A percentile compares a stretch with the other conserved stretches of the same genome.
These are phyloP conservation scores for Zizania latifolia DNA, from an alignment of 176 grass and related monocot species.

Conservation along the genomic window DNA sequence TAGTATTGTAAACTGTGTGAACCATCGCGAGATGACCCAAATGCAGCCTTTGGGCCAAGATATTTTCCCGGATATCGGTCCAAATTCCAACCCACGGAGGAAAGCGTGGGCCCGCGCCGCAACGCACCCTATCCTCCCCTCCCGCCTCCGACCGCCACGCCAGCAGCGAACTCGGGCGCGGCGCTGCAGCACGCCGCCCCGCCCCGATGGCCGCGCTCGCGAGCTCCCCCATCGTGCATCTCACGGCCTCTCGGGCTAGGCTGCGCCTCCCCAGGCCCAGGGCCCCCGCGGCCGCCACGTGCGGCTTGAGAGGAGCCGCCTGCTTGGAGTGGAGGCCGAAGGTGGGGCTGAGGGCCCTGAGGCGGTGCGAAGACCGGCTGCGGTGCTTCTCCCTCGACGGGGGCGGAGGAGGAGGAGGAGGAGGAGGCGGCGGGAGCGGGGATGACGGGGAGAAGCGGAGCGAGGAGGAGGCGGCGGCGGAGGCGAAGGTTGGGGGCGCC, in stretches of 20 bases:
- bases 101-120: not conserved
- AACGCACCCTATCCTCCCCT: constrained; percentile 24
- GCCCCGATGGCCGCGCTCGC: constrained; percentile 38
- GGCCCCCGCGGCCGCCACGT: not conserved
- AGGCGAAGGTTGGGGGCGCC: constrained; percentile 22
- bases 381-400: constrained; percentile 56
- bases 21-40: no score
- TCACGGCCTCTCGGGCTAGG: constrained; percentile 31
- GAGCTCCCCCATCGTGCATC: constrained; percentile 37
- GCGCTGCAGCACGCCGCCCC: not conserved
- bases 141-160: constrained; percentile 8
- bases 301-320: not conserved
- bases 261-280: constrained; percentile 34
- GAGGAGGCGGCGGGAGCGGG: constrained; percentile 21
- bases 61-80: not conserved
- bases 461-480: constrained; percentile 34
- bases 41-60: no score
- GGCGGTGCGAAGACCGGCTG: constrained; percentile 33
- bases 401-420: constrained; percentile 35
- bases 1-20: no score
- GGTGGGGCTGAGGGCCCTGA: constrained; percentile 12
- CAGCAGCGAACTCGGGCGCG: not conserved
- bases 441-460: constrained; percentile 42
- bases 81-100: not conserved
- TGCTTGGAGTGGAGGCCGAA: constrained; percentile 20